Evolutionary conservation across 208 protist species (phyloP), one percentile per base, ranked within the genome.

Genomic region (Crithidia bombi): DNA sequence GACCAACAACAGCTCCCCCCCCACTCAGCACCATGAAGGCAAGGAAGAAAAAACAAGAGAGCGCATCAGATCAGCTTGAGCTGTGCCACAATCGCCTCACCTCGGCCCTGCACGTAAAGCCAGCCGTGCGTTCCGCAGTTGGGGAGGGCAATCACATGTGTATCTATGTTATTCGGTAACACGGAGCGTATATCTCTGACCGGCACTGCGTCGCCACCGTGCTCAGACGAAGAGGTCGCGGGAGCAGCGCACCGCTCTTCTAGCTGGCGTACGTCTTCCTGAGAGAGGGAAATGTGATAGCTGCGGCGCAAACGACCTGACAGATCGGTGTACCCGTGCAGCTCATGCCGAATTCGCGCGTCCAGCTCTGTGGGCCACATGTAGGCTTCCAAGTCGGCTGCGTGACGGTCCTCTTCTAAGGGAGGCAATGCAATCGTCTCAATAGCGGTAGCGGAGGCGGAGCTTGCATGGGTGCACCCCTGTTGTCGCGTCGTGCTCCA

Each of bases 361-460:
- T 87, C 82, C 23, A 87, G 56, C 12, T 69, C 78, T 11, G 25
- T 12, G 4, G 82, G 82, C 82, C 82, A 87, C 51, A 76, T 56
- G 44, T 80, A 86, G 25, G 30, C 21, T n/a, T 30, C 39, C 38
- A 77, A n/a, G 23, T 58, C 65, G 11, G 36, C 41, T 11, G 58
- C 76, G 19, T 46, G 9, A n/a, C 36, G 46, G 25, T 74, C 67
- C 2, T 65, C 46, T 12, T 65, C 58, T 17, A 46, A 5, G n/a
- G 66, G 32, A 6, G 66, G 59, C n/a, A 65, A 39, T 11, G 25
- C 3, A 7, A 72, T 43, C 19, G 14, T 50, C 5, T 55, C n/a
- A 14, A 67, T 50, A 5, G 21, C 46, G 32, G 6, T 33, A 46
- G 57, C 19, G 50, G n/a, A n/a, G n/a, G 35, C 14, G 0, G 56